A percentile compares a stretch with the other conserved stretches of the same genome.
phyloP scores from a whole-genome alignment of 176 grass and related monocot genomes.

The Musa itinerans region DNA sequence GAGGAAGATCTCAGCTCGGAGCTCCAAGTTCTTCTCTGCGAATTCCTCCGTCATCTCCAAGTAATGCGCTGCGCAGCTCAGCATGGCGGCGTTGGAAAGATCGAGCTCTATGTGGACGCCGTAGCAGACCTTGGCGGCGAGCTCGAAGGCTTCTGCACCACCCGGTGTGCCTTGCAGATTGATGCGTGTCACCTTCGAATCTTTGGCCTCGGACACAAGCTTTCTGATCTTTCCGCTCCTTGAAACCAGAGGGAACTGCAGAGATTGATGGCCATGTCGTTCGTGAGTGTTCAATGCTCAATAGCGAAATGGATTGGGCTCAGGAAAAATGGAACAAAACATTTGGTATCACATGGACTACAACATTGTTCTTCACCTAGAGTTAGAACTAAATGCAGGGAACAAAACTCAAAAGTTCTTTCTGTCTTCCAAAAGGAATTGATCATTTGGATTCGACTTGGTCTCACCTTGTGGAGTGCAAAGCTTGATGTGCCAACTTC shows the following conservation, averaged over 20 bases:
- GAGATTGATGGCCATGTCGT: background rate
- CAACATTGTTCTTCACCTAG: background rate
- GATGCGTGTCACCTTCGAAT: conserved; percentile 1
- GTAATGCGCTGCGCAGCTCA: conserved; percentile 5
- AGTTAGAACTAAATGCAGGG: background rate
- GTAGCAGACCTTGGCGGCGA: conserved; percentile 20
- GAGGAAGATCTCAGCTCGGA: background rate
- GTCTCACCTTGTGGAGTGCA: conserved; percentile 92
- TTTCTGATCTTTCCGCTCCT: conserved; percentile 15
- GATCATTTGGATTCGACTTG: background rate
- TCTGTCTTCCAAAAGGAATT: background rate
- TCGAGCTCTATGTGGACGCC: conserved; percentile 2
- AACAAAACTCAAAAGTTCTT: background rate
- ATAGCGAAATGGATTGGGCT: no score
- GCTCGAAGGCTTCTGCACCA: conserved; percentile 3
- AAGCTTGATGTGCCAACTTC: conserved; percentile 85
- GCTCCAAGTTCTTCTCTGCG: conserved; percentile 2
- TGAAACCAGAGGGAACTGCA: conserved; percentile 17
- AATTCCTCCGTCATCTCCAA: conserved; percentile 20
- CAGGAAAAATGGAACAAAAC: background rate
- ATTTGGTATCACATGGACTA: background rate
- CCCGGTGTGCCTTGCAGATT: conserved; percentile 8
- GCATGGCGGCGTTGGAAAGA: conserved; percentile 2
- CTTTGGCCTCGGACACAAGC: conserved; percentile 3
- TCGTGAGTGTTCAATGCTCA: no score